Conservation (phyloP, 805 yeast species). For the Blastobotrys attinorum region DNA sequence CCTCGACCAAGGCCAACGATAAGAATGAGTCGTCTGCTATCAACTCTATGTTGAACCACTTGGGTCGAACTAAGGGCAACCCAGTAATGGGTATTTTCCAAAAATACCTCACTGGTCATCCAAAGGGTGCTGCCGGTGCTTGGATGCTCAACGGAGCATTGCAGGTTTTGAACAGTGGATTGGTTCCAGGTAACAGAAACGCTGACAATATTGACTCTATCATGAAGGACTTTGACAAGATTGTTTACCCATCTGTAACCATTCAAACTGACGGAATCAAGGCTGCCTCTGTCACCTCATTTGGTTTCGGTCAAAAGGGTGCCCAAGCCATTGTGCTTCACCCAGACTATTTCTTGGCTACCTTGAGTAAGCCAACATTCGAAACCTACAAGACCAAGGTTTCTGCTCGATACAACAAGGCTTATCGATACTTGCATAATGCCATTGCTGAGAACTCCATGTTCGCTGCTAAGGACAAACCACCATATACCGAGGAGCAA, state of each 20-base stretch:
- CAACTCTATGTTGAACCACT: conserved; percentile 85
- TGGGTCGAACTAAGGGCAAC: conserved; percentile 96
- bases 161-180: conserved; percentile 84
- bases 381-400: conserved; percentile 66
- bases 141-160: conserved; percentile 99
- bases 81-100: conserved; percentile 98
- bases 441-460: conserved; percentile 85
- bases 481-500: conserved; percentile 86
- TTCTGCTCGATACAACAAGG: conserved; percentile 70
- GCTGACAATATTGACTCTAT: conserved; percentile 91
- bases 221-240: conserved; percentile 76
- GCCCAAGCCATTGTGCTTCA: conserved; percentile 89
- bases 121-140: conserved; percentile 99
- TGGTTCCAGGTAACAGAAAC: conserved; percentile 97
- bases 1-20: conserved; percentile 97
- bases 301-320: conserved; percentile 99
- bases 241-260: conserved; percentile 89
- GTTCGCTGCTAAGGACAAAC: conserved; percentile 86
- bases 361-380: conserved; percentile 65
- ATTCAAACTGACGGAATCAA: conserved; percentile 94
- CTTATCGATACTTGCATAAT: conserved; percentile 92
- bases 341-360: conserved; percentile 87
- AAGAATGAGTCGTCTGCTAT: conserved; percentile 94
- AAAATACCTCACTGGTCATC: conserved; percentile 98
- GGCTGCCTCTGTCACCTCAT: conserved; percentile 94